phyloP scores from a whole-genome alignment of 345 rosid species.

The Citrus medica region DNA sequence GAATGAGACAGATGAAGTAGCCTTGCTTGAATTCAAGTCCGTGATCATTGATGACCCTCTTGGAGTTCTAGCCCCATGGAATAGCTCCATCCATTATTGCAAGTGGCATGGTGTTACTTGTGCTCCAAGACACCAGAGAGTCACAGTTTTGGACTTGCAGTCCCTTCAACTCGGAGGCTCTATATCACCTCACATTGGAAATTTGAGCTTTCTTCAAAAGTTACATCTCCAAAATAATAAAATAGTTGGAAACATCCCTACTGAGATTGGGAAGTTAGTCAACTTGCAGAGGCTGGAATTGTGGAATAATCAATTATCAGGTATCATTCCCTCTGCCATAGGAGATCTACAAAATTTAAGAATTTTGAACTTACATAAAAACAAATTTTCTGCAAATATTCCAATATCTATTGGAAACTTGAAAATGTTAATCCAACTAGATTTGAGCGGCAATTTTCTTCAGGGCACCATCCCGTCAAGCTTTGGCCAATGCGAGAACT shows the following conservation, averaged over 20 bases:
- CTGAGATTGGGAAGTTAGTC: not conserved
- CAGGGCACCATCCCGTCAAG: slow-evolving; percentile 19
- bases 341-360: not conserved
- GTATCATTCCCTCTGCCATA: not conserved
- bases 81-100: slow-evolving; percentile 21
- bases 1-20: slow-evolving; percentile 12
- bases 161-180: slow-evolving; percentile 15
- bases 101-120: slow-evolving; percentile 25
- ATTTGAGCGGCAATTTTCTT: slow-evolving; percentile 8
- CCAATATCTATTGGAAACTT: slow-evolving; percentile 20
- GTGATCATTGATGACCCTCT: slow-evolving; percentile 6
- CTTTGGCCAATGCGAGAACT: slow-evolving; percentile 1
- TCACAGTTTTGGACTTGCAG: slow-evolving; percentile 19
- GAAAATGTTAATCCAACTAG: not conserved
- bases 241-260: slow-evolving; percentile 3
- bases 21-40: slow-evolving; percentile 10
- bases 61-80: slow-evolving; percentile 22
- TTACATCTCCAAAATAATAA: slow-evolving; percentile 23
- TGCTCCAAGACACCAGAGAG: slow-evolving; percentile 14
- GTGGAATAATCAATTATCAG: not conserved
- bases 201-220: slow-evolving; percentile 28
- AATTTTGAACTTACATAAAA: not conserved
- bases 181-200: slow-evolving; percentile 30
- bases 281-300: not conserved
- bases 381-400: slow-evolving; percentile 4